These are phyloP conservation scores for Monosporascus sp. DNA, from an alignment of 2,329 filamentous ascomycete species.

Conservation along the genomic window DNA sequence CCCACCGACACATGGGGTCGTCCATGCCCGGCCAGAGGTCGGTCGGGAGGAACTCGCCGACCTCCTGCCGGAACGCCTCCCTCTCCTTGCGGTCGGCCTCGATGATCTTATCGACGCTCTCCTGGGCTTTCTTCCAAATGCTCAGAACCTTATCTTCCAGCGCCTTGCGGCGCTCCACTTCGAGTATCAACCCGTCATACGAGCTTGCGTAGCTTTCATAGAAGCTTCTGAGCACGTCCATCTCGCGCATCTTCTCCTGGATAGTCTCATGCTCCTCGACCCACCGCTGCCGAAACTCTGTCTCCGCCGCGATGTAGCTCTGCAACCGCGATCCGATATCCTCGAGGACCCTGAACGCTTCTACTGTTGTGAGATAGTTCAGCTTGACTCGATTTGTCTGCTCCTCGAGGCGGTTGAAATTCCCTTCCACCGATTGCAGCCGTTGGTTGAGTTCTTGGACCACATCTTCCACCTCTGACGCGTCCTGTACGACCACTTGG, in stretches of 20 bases:
- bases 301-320: constrained; percentile 58
- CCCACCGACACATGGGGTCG: constrained; percentile 49
- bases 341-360: constrained; percentile 62
- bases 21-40: constrained; percentile 81
- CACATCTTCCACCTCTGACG: constrained; percentile 60
- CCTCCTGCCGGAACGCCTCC: constrained; percentile 72
- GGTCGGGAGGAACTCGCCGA: constrained; percentile 80
- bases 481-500: constrained; percentile 68
- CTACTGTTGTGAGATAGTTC: constrained; percentile 52
- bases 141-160: constrained; percentile 69
- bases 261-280: constrained; percentile 68
- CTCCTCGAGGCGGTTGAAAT: constrained; percentile 57
- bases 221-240: constrained; percentile 72
- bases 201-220: constrained; percentile 83
- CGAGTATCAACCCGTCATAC: constrained; percentile 79
- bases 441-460: constrained; percentile 68
- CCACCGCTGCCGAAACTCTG: constrained; percentile 64
- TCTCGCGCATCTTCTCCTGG: constrained; percentile 63
- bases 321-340: constrained; percentile 62
- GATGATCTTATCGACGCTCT: constrained; percentile 69
- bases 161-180: constrained; percentile 69
- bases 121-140: constrained; percentile 72
- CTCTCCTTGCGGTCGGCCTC: constrained; percentile 68
- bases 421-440: constrained; percentile 69
- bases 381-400: constrained; percentile 54